These are phyloP conservation scores for Rubia occidens DNA, from an alignment of 305 asterid genomes.

Conservation along the genomic window DNA sequence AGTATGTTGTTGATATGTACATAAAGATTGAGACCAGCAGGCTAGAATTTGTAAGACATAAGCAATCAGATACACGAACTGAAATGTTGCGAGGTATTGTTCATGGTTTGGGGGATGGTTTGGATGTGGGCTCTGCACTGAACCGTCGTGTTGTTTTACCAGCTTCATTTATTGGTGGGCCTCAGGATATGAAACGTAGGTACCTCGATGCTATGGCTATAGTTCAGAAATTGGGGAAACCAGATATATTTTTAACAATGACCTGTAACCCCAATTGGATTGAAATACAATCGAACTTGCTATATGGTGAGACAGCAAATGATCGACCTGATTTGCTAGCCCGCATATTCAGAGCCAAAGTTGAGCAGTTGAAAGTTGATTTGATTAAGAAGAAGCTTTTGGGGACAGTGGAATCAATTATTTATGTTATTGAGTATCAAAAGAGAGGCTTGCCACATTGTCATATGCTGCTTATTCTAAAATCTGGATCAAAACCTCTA, in stretches of 20 bases:
- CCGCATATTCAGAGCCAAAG: not conserved
- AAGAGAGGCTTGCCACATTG: slow-evolving; percentile 5
- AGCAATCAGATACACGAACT: not conserved
- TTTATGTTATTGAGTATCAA: not conserved
- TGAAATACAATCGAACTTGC: not conserved
- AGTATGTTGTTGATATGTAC: not conserved
- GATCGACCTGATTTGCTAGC: not conserved
- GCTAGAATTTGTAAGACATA: not conserved
- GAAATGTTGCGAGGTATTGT: slow-evolving; percentile 2
- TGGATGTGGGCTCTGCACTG: not conserved
- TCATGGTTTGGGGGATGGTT: not conserved
- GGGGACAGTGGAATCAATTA: not conserved
- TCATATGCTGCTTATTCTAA: not conserved
- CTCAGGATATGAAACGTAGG: not conserved
- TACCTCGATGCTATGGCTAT: not conserved
- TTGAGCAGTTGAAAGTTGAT: not conserved
- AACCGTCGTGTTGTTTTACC: not conserved
- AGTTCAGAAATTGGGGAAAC: not conserved
- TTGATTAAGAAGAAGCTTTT: not conserved
- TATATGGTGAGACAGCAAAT: not conserved
- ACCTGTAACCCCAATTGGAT: not conserved
- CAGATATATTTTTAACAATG: not conserved
- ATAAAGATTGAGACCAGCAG: not conserved
- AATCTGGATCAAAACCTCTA: not conserved
- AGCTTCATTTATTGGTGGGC: not conserved